Base-by-base conservation (phyloP, 164 flowering plant species). In the Stephania cephalantha region DNA sequence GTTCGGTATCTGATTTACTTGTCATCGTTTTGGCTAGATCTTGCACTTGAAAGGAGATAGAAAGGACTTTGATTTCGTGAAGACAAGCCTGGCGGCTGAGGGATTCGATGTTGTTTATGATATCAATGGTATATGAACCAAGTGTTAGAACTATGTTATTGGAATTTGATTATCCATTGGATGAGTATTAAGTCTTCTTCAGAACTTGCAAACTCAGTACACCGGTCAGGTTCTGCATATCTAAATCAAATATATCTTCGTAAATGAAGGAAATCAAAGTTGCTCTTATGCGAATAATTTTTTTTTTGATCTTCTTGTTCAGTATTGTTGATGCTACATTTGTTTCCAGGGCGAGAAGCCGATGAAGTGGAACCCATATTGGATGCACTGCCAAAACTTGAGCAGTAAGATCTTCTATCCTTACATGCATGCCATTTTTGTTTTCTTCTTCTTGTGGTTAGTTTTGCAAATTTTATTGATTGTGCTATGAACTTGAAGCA, bases 21-120 rank as follows among this genome's bases (percentile, higher is more conserved):
- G n/a, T 6, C 30, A 7, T 18, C 11, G 9, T 22, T 53, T 25
- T 75, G 2, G 13, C 44, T 75, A 95, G 99, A 87, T 95, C 66
- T 83, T 87, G 87, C 99, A 93, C 85, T 84, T 95, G 89, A 95
- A 95, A 89, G 99, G 99, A 79, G 98, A 95, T 81, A 86, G 99
- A 71, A 88, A 86, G 82, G 99, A 95, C 83, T 91, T 76, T 55
- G 97, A 93, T 0, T 93, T 91, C 73, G 98, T 95, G 72, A 93
- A 87, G 79, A 83, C 86, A 52, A 91, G 94, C 79, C 95, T 95
- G 29, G 73, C 99, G 20, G 93, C 96, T 71, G 88, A 90, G 87
- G 96, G 97, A 77, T 95, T 84, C 73, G 96, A 95, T 81, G 92
- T 91, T 64, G 99, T 95, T 45, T 95, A 95, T 61, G 99, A 95